Percentiles rank a stretch among this genome's conserved stretches.
These are phyloP conservation scores for Aspergillus sp. DNA, from an alignment of 2,329 filamentous ascomycete species.

Conservation along the genomic window DNA sequence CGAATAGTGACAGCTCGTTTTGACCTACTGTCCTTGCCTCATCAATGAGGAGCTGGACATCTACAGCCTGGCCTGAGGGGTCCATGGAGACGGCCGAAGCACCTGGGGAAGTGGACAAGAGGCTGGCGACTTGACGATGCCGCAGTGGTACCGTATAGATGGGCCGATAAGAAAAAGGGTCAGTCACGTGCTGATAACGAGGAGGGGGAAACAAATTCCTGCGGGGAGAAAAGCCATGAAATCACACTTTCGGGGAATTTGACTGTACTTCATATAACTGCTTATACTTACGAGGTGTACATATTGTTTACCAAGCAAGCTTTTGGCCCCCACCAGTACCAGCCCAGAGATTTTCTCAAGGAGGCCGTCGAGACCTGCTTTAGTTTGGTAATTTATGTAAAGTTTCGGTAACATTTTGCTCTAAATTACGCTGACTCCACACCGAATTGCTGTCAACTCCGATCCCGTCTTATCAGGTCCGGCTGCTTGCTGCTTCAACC, in stretches of 20 bases:
- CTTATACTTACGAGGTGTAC: not conserved
- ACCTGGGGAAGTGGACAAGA: conserved; percentile 11
- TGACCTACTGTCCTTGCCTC: conserved; percentile 30
- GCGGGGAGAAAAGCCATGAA: not conserved
- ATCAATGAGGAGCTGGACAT: conserved; percentile 27
- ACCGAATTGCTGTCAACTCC: not conserved
- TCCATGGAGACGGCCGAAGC: conserved; percentile 30
- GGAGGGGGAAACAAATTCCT: not conserved
- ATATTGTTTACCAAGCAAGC: not conserved
- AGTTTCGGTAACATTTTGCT: not conserved
- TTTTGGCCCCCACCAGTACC: not conserved
- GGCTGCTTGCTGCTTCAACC: not conserved
- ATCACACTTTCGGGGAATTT: not conserved
- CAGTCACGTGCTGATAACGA: conserved; percentile 27
- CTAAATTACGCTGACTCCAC: not conserved
- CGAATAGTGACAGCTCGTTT: not conserved
- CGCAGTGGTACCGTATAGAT: conserved; percentile 16
- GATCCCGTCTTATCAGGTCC: conserved; percentile 2
- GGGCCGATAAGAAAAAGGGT: conserved; percentile 8
- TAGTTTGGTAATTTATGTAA: conserved; percentile 2
- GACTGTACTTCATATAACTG: not conserved
- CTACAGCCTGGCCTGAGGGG: conserved; percentile 21
- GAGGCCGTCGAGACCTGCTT: not conserved
- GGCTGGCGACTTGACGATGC: conserved; percentile 6
- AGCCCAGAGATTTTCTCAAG: not conserved